Base-by-base conservation (phyloP, 805 yeast genomes). In the Wickerhamiella sorbophila region DNA sequence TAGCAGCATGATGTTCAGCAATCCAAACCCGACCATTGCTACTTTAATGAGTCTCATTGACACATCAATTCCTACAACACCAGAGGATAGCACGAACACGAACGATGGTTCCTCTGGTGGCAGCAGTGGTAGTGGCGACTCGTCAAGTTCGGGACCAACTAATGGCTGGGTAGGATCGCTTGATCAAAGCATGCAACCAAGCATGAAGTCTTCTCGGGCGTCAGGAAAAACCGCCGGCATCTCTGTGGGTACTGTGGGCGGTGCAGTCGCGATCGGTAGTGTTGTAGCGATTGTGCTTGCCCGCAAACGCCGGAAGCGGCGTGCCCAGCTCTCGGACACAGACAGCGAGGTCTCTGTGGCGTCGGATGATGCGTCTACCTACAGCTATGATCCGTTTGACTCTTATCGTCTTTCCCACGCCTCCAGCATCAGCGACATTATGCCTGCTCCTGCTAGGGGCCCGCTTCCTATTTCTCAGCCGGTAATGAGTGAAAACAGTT, bases 231-330 rank as follows among this genome's bases (percentile, higher is more conserved):
- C 83, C 19, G 78, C 81, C 20, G 95, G 94, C 31, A 72, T 86
- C 41, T 77, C 88, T 12, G 69, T 84, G 33, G 95, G 96, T 37
- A 76, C 93, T 5, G 76, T 83, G 24, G 75, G 73, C 12, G 96
- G 95, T 42, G 78, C 83, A 36, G 64, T 72, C 5, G 63, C 73
- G 8, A 81, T 82, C 57, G 71, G 82, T 54, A 66, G 74, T 0
- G 61, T 73, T 17, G 70, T 85, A 66, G 31, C 38, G 3, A 20
- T 20, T 9, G 5, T 36, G 16, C 29, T 35, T 5, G 45, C 36
- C 18, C 37, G 42, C 5, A 36, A 43, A 22, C 39, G 41, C 4
- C 40, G 37, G 39, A 44, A 44, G 36, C 31, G 36, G 31, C 32
- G 40, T n/a, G 41, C 36, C 9, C 26, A 39, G 4, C 40, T 41